Conservation (phyloP, 75 land plant genomes). For the Selaginella moellendorffii region DNA sequence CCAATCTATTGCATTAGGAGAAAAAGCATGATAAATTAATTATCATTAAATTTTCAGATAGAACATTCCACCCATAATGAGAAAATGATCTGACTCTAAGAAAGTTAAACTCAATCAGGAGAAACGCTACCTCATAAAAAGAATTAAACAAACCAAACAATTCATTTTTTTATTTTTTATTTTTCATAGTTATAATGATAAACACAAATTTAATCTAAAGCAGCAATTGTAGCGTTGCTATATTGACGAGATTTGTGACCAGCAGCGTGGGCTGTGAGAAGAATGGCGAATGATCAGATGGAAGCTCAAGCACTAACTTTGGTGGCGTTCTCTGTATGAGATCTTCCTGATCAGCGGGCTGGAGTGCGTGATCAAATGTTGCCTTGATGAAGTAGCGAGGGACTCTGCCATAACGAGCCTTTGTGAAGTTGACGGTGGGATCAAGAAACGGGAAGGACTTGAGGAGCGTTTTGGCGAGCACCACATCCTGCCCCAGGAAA, state of each 20-base stretch:
- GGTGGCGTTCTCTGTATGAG: background rate
- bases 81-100: too few species aligned
- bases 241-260: background rate
- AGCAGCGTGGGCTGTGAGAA: background rate
- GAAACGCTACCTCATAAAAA: too few species aligned
- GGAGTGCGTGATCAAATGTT: background rate
- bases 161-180: too few species aligned
- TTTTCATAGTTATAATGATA: too few species aligned
- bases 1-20: too few species aligned
- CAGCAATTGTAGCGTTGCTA: too few species aligned
- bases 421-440: background rate
- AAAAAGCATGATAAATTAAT: too few species aligned
- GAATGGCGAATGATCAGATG: background rate
- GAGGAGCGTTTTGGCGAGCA: background rate
- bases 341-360: background rate
- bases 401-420: slow-evolving; percentile 28
- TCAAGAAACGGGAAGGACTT: background rate
- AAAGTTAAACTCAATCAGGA: too few species aligned
- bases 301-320: background rate
- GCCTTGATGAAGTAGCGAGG: slow-evolving; percentile 27
- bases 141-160: too few species aligned
- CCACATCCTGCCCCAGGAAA: background rate
- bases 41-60: too few species aligned
- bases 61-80: too few species aligned
- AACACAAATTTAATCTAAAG: too few species aligned